Evolutionary conservation across 208 protist genomes (phyloP).

Genomic region (Naegleria fowleri): DNA sequence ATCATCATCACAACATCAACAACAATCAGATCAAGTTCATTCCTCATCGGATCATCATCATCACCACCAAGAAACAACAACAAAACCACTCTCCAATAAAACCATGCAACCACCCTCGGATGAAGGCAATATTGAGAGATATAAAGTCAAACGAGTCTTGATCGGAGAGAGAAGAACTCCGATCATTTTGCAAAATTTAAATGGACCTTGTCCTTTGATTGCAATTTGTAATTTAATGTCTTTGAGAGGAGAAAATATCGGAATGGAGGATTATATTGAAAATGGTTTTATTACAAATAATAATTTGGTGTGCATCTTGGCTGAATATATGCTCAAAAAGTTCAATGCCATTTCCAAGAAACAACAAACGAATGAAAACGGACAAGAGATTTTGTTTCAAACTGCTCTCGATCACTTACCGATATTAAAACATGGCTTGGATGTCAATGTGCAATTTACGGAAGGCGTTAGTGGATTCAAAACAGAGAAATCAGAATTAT

Average conservation of each 20-base stretch:
- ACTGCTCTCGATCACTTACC: neutral
- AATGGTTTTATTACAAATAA: neutral
- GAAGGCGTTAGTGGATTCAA: neutral
- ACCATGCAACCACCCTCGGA: neutral
- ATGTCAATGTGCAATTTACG: constrained; percentile 26
- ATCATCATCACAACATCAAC: too few relatives aligned
- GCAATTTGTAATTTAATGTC: neutral
- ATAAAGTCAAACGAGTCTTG: neutral
- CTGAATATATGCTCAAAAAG: neutral
- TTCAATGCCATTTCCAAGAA: neutral
- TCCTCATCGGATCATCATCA: too few relatives aligned
- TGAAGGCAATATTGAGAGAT: neutral
- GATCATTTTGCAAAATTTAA: constrained; percentile 11
- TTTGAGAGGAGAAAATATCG: neutral
- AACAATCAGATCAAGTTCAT: too few relatives aligned
- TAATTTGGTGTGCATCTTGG: neutral
- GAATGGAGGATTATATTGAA: neutral
- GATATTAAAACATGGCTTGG: constrained; percentile 8
- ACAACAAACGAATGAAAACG: neutral
- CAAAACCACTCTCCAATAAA: neutral
- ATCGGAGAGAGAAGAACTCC: neutral
- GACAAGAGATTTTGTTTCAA: neutral
- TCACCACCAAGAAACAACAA: too few relatives aligned
- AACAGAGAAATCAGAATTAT: neutral
- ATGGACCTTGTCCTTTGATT: constrained; percentile 27